These are phyloP conservation scores for Spathaspora sp. DNA, from an alignment of 1,139 yeast genomes.

Conservation along the genomic window DNA sequence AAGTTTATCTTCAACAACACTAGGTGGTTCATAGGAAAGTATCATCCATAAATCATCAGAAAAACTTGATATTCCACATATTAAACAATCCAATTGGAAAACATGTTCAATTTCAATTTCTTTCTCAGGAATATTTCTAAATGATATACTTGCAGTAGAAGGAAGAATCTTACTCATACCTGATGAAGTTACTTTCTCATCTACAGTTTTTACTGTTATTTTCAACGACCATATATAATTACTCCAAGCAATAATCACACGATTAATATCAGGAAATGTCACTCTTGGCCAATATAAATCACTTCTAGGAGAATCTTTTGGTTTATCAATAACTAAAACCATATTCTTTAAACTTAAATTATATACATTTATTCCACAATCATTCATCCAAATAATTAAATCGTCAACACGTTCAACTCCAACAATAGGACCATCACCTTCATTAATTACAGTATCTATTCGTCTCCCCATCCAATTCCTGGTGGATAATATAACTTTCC, in stretches of 20 bases:
- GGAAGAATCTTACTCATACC: slow-evolving; percentile 44
- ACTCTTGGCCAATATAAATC: slow-evolving; percentile 86
- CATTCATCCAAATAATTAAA: slow-evolving; percentile 81
- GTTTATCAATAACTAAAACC: slow-evolving; percentile 55
- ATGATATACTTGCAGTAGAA: slow-evolving; percentile 66
- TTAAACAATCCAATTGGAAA: slow-evolving; percentile 54
- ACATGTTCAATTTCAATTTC: slow-evolving; percentile 58
- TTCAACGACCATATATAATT: slow-evolving; percentile 73
- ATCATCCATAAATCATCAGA: slow-evolving; percentile 65
- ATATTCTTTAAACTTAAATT: slow-evolving; percentile 47
- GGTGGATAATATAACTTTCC: slow-evolving; percentile 72
- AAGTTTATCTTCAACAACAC: slow-evolving; percentile 25
- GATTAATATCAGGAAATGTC: slow-evolving; percentile 63
- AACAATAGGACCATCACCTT: slow-evolving; percentile 71
- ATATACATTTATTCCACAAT: slow-evolving; percentile 66
- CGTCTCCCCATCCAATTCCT: slow-evolving; percentile 87
- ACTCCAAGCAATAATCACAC: slow-evolving; percentile 83
- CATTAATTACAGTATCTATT: slow-evolving; percentile 61
- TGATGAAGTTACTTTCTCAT: slow-evolving; percentile 19
- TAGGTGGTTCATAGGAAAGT: slow-evolving; percentile 53
- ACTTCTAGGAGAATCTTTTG: slow-evolving; percentile 64
- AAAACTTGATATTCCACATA: slow-evolving; percentile 78
- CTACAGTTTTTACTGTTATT: slow-evolving; percentile 33
- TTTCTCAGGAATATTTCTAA: slow-evolving; percentile 56
- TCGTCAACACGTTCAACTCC: slow-evolving; percentile 61